These are phyloP conservation scores for Neocallimastix lanati DNA, from an alignment of 192 early-diverging fungal genomes.

Conservation along the genomic window DNA sequence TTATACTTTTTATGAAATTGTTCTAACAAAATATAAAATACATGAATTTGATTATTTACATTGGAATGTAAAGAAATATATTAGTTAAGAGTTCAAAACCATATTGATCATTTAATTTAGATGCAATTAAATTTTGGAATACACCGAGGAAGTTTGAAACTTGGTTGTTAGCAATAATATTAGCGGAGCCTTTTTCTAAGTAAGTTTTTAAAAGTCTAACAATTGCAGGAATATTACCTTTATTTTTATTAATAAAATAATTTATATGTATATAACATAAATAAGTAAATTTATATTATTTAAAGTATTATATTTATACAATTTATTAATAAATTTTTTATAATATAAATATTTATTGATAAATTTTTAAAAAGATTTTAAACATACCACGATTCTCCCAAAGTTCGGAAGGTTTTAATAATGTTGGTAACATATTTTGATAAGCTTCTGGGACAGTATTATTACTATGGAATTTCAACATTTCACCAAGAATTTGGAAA, in stretches of 20 bases:
- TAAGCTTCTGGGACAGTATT: slow-evolving; percentile 54
- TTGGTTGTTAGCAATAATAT: slow-evolving; percentile 49
- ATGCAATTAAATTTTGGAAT: slow-evolving; percentile 76
- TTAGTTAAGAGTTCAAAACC: slow-evolving; percentile 64
- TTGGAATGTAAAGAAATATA: slow-evolving; percentile 60
- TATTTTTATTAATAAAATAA: neutral
- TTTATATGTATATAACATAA: too few species aligned
- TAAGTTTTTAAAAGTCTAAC: slow-evolving; percentile 76
- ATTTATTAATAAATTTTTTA: too few species aligned
- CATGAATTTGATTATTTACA: too few species aligned
- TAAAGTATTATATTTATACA: too few species aligned
- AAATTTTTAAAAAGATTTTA: too few species aligned
- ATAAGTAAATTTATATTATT: too few species aligned
- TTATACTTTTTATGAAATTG: too few species aligned
- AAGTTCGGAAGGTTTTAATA: slow-evolving; percentile 54
- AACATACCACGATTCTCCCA: slow-evolving; percentile 63
- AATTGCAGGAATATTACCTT: slow-evolving; percentile 85
- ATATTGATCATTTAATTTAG: slow-evolving; percentile 65
- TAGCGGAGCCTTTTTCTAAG: slow-evolving; percentile 47
- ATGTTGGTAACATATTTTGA: slow-evolving; percentile 44
- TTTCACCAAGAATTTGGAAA: slow-evolving; percentile 84
- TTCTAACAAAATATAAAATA: too few species aligned
- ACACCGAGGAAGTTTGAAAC: slow-evolving; percentile 77
- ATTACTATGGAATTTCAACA: slow-evolving; percentile 56
- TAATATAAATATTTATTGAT: too few species aligned